Conservation (phyloP, 345 rosid genomes). For the Gossypium longicalyx region DNA sequence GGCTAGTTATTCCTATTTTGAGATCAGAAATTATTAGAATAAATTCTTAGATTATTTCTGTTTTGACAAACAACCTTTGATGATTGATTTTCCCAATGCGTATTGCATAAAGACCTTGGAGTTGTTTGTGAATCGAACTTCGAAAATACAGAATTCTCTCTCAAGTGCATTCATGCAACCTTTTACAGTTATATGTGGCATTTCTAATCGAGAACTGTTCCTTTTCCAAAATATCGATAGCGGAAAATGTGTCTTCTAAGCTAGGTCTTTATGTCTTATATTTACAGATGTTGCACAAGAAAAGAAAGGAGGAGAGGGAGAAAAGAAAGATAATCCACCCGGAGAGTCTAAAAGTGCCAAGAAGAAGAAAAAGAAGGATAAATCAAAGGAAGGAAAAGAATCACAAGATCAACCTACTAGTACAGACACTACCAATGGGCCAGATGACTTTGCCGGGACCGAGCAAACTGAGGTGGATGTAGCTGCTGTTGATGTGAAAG, state of each 20-base stretch:
- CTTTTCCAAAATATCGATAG: not conserved
- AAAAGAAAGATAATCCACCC: slow-evolving; percentile 43
- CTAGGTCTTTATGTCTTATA: not conserved
- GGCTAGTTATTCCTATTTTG: not conserved
- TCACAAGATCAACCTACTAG: slow-evolving; percentile 32
- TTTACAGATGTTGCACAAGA: slow-evolving; percentile 42
- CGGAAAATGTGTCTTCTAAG: not conserved
- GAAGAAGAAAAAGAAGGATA: slow-evolving; percentile 63
- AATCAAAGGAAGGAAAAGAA: slow-evolving; percentile 47
- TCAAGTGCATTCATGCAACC: not conserved
- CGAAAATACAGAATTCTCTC: not conserved
- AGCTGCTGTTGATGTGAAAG: slow-evolving; percentile 49
- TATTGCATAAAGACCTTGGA: not conserved
- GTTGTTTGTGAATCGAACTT: not conserved
- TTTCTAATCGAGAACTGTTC: not conserved
- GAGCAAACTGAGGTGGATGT: slow-evolving; percentile 40
- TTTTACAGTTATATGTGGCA: not conserved
- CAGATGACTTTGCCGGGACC: slow-evolving; percentile 26
- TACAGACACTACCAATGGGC: slow-evolving; percentile 23
- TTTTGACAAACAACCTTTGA: not conserved
- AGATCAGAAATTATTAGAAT: not conserved
- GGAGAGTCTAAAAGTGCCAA: slow-evolving; percentile 53
- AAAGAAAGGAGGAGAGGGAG: slow-evolving; percentile 40
- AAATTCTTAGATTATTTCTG: not conserved
- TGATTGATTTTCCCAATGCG: not conserved